Evolutionary conservation across 202 grass and related monocot genomes (phyloP), one percentile per base, ranked within the genome.

Genomic region (Carex arenaria): DNA sequence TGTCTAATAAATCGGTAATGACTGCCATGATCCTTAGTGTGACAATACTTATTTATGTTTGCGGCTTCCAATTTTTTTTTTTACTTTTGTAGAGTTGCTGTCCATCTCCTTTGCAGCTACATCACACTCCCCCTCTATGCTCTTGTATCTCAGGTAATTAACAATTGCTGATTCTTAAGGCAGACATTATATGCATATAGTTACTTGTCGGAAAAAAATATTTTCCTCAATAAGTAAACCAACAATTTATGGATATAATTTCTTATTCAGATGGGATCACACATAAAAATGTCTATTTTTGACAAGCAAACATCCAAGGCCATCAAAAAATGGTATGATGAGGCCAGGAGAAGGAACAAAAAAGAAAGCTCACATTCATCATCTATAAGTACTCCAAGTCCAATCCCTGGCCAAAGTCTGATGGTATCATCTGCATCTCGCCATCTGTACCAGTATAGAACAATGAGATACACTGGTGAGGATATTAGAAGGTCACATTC

Each of bases 51-150:
- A 77, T 84, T 53, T 13, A 15, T 45, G 31, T 10, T 42, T 64
- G 31, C 51, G 64, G 36, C 18, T 13, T 80, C 6, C 69, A 40
- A 0, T 53, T 59, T 57, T 54, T 10, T 78, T 17, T 64, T 59
- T 26, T 11, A 4, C 7, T 45, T 57, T 51, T 84, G 22, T 68
- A 97, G 94, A 32, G 83, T 66, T 13, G 20, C 82, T 2, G 90
- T 94, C 63, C 94, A 97, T 78, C 90, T 97, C 84, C 75, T 92
- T 75, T 94, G 90, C 85, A 97, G 94, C 79, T 97, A 97, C 18
- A 90, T 97, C 88, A 97, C 94, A 31, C 94, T 97, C 82, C 94
- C 94, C 43, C 92, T 97, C 42, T 89, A 97, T 71, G 92, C 94
- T 15, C 94, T 97, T 26, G 94, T 97, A 65, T 92, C 92, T 64